Conservation (phyloP, 495 filamentous ascomycete genomes). For the Hypoxylon trugodes region DNA sequence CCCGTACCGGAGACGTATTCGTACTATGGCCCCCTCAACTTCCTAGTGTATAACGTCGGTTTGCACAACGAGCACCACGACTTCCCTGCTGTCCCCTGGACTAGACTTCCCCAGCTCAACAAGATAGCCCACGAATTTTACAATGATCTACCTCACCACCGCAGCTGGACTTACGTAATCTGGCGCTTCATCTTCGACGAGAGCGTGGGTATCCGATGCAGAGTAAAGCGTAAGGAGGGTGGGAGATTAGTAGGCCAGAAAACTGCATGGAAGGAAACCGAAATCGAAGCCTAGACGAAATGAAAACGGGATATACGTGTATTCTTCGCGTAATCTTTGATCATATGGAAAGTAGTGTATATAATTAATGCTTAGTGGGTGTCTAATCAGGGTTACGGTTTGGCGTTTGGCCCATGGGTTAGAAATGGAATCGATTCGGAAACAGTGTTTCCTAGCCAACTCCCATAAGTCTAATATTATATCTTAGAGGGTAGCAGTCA, state of each 20-base stretch:
- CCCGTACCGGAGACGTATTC: conserved; percentile 93
- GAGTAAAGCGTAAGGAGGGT: conserved; percentile 90
- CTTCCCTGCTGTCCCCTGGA: conserved; percentile 98
- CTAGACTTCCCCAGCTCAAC: conserved; percentile 75
- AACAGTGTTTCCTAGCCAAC: conserved; percentile 5
- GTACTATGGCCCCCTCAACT: conserved; percentile 94
- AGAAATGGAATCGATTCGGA: conserved; percentile 5
- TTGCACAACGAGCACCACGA: conserved; percentile 99
- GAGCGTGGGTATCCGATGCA: conserved; percentile 85
- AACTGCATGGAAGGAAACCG: conserved; percentile 58
- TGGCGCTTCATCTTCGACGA: conserved; percentile 94
- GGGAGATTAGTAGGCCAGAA: conserved; percentile 66
- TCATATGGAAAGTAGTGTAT: conserved; percentile 60
- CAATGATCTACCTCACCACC: conserved; percentile 82
- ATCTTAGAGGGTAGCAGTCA: too few relatives aligned
- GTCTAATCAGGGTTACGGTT: not conserved
- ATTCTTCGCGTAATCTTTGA: not conserved
- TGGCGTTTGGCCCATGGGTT: conserved; percentile 11
- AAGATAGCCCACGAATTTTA: conserved; percentile 93
- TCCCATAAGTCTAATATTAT: not conserved
- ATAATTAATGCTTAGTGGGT: conserved; percentile 12
- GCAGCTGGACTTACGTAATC: conserved; percentile 90
- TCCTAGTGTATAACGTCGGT: conserved; percentile 95
- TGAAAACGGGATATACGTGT: conserved; percentile 64
- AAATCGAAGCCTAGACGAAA: conserved; percentile 73